phyloP scores from a whole-genome alignment of 139 green algal species.

The Tetraselmis striata region DNA sequence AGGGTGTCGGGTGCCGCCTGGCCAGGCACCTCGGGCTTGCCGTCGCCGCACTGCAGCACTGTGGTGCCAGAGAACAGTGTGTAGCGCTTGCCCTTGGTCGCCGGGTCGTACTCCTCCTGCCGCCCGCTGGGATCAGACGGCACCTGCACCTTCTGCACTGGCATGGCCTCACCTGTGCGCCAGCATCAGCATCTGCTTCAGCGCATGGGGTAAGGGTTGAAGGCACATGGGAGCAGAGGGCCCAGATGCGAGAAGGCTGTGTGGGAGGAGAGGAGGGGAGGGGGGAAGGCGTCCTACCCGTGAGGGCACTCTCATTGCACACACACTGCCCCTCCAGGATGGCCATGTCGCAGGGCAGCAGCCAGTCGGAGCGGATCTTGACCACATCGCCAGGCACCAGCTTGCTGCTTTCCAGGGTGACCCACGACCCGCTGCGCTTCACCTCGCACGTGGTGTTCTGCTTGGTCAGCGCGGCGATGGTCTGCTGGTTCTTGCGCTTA shows the following conservation, averaged over 20 bases:
- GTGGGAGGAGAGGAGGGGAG: background rate
- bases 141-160: constrained; percentile 8
- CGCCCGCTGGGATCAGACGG: background rate
- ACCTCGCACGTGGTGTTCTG: background rate
- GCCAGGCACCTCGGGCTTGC: background rate
- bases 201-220: no score
- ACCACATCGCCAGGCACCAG: constrained; percentile 18
- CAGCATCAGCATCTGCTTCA: no score
- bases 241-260: background rate
- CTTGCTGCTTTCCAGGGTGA: background rate
- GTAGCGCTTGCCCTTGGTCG: background rate
- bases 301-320: constrained; percentile 13
- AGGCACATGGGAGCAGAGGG: background rate
- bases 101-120: background rate
- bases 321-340: constrained; percentile 14
- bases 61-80: background rate
- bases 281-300: background rate
- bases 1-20: background rate
- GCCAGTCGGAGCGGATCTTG: background rate
- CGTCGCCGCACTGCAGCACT: background rate
- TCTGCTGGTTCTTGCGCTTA: background rate
- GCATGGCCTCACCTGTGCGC: constrained; percentile 12
- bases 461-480: constrained; percentile 9
- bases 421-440: constrained; percentile 2
- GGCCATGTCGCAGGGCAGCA: constrained; percentile 14